These are phyloP conservation scores for Mayamaea pseudoterrestris DNA, from an alignment of 108 stramenopile species.

Conservation along the genomic window DNA sequence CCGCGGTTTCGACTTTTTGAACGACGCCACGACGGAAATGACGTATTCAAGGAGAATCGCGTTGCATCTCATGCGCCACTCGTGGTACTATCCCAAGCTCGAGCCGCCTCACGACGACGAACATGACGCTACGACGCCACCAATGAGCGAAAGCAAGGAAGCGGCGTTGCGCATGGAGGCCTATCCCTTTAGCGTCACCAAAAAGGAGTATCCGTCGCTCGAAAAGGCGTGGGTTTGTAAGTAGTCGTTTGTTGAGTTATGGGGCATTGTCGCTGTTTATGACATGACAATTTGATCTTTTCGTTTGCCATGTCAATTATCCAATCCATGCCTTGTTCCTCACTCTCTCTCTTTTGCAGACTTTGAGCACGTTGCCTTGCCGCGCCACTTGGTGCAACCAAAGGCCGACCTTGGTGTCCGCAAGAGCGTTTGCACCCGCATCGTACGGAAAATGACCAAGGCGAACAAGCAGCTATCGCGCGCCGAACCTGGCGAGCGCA, in stretches of 20 bases:
- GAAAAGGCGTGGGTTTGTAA: constrained; percentile 64
- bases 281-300: too few species aligned
- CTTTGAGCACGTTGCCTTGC: constrained; percentile 78
- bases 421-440: constrained; percentile 7
- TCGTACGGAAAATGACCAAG: constrained; percentile 15
- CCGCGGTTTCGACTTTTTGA: constrained; percentile 26
- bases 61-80: constrained; percentile 21
- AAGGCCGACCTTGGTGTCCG: constrained; percentile 5
- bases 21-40: constrained; percentile 41
- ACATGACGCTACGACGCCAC: not conserved
- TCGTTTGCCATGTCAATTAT: not conserved
- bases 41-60: constrained; percentile 59
- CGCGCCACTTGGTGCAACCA: constrained; percentile 33
- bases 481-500: constrained; percentile 59
- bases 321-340: too few species aligned
- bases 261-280: too few species aligned
- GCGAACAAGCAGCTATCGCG: constrained; percentile 30
- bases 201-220: constrained; percentile 16
- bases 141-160: not conserved
- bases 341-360: constrained; percentile 16
- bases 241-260: too few species aligned
- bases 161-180: not conserved
- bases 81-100: constrained; percentile 60
- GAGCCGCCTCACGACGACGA: not conserved
- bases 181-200: constrained; percentile 6